These are phyloP conservation scores for Pulveroboletus sp. DNA, from an alignment of 768 basidiomycete genomes.

Conservation along the genomic window DNA sequence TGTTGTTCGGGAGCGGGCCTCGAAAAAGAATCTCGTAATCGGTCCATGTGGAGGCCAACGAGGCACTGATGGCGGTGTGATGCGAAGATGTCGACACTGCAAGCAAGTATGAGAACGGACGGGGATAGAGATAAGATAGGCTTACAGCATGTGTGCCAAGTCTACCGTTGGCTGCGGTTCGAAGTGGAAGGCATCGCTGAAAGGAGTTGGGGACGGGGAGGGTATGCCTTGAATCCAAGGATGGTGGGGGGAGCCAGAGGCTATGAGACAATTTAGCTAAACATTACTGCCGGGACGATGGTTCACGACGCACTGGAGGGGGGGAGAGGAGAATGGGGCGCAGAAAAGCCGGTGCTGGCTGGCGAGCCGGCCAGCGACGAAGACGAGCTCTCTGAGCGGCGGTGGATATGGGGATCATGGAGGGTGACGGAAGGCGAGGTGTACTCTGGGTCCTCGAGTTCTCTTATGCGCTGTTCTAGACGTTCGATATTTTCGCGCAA, in stretches of 20 bases:
- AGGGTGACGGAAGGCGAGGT: constrained; percentile 64
- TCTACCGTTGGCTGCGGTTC: constrained; percentile 53
- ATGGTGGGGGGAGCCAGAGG: constrained; percentile 48
- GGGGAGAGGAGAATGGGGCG: constrained; percentile 59
- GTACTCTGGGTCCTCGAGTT: constrained; percentile 75
- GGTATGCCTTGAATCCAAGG: constrained; percentile 49
- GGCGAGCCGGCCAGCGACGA: constrained; percentile 53
- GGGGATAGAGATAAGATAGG: constrained; percentile 7
- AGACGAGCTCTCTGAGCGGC: constrained; percentile 46
- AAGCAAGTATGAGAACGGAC: constrained; percentile 9
- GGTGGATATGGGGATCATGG: constrained; percentile 60
- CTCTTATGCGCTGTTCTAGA: constrained; percentile 67
- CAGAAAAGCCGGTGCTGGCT: constrained; percentile 47
- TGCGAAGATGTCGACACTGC: constrained; percentile 71
- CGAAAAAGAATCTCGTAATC: constrained; percentile 58
- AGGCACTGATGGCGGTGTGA: constrained; percentile 76
- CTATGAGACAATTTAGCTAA: constrained; percentile 24
- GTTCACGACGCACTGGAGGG: constrained; percentile 43
- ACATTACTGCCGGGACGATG: not conserved
- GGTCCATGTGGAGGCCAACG: constrained; percentile 65
- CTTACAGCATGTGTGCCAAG: constrained; percentile 66
- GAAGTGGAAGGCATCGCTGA: constrained; percentile 47
- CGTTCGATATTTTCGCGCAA: constrained; percentile 74
- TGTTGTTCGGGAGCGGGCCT: constrained; percentile 57
- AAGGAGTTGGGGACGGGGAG: constrained; percentile 54